These are phyloP conservation scores for Cercospora sojina DNA, from an alignment of 2,329 filamentous ascomycete species.

Conservation along the genomic window DNA sequence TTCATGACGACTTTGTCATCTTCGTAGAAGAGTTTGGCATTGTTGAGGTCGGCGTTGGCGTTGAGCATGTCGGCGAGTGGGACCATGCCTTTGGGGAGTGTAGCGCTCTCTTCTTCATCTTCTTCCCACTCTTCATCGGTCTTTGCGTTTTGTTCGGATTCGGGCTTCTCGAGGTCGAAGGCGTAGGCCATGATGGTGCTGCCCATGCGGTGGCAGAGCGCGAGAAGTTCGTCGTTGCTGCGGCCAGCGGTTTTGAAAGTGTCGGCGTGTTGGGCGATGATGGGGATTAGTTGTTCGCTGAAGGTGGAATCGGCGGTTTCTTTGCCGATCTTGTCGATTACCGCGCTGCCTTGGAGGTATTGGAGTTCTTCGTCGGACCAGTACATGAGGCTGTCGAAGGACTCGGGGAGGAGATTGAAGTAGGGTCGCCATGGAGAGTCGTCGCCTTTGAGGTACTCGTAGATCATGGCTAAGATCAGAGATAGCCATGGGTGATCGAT, in stretches of 20 bases:
- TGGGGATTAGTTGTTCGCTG: conserved; percentile 54
- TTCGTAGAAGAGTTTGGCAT: conserved; percentile 66
- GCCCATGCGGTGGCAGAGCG: conserved; percentile 74
- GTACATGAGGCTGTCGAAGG: conserved; percentile 87
- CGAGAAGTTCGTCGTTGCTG: conserved; percentile 51
- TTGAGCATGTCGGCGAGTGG: conserved; percentile 89
- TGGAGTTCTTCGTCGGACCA: conserved; percentile 71
- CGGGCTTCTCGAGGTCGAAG: conserved; percentile 68
- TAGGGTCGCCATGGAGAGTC: conserved; percentile 74
- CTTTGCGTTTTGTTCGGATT: conserved; percentile 50
- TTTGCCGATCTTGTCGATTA: conserved; percentile 75
- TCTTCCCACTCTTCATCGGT: conserved; percentile 52
- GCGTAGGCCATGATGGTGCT: conserved; percentile 91
- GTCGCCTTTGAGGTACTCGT: conserved; percentile 63
- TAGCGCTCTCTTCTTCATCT: conserved; percentile 34
- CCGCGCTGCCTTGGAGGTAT: conserved; percentile 72
- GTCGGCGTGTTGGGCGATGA: conserved; percentile 46
- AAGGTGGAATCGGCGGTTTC: conserved; percentile 70
- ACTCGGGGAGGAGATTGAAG: conserved; percentile 67
- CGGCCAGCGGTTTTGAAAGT: conserved; percentile 44
- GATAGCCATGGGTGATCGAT: conserved; percentile 51
- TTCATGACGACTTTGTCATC: conserved; percentile 66
- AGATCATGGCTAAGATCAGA: conserved; percentile 76
- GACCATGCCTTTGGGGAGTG: conserved; percentile 74
- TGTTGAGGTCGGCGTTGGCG: conserved; percentile 78